A percentile compares a stretch with the other conserved stretches of the same genome.
Evolutionary conservation across 2,329 filamentous ascomycete genomes (phyloP).

Genomic region (Trichoderma brevicompactum): DNA sequence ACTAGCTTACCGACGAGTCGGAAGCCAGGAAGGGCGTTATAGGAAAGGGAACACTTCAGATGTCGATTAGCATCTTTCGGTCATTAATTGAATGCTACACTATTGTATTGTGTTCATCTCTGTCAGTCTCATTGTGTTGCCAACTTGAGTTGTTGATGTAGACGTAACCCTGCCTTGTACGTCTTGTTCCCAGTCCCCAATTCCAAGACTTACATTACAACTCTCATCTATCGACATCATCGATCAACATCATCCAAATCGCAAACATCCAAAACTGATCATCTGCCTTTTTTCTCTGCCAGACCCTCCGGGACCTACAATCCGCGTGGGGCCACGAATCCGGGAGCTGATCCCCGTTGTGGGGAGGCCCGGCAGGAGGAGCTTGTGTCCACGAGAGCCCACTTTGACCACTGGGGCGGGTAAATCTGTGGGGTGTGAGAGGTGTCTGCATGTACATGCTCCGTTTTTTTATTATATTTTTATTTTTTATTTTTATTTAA

Average conservation of each 20-base stretch:
- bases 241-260: too few species aligned
- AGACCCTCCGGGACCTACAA: background rate
- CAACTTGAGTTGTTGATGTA: too few species aligned
- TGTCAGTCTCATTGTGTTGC: too few species aligned
- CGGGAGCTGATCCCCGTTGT: conserved; percentile 17
- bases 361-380: conserved; percentile 1
- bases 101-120: background rate
- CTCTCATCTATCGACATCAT: too few species aligned
- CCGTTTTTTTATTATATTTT: background rate
- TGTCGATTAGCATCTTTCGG: background rate
- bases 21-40: background rate
- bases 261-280: too few species aligned
- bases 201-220: too few species aligned
- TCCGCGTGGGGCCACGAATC: conserved; percentile 14
- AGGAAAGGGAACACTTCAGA: background rate
- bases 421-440: background rate
- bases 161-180: too few species aligned
- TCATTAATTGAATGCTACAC: background rate
- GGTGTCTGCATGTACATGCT: too few species aligned
- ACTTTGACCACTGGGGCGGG: conserved; percentile 18
- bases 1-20: background rate
- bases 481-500: background rate
- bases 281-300: too few species aligned
- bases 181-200: too few species aligned
- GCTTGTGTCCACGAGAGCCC: background rate